A percentile compares a stretch with the other conserved stretches of the same genome.
These are phyloP conservation scores for Plectosphaerella plurivora DNA, from an alignment of 2,329 filamentous ascomycete genomes.

Conservation along the genomic window DNA sequence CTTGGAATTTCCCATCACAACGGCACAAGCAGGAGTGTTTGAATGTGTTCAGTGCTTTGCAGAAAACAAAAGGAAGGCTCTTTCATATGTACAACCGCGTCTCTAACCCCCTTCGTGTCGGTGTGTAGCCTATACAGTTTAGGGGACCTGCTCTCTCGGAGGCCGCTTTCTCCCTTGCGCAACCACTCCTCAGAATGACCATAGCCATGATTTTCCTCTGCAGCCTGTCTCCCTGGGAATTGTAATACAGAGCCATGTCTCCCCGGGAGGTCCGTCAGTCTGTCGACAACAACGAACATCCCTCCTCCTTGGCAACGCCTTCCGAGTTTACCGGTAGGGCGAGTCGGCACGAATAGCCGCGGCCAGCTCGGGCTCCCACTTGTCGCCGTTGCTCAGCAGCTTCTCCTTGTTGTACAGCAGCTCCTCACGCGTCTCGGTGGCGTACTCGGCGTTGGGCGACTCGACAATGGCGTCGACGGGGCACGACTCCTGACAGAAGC, in stretches of 20 bases:
- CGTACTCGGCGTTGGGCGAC: constrained; percentile 59
- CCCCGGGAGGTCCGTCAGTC: too few species aligned
- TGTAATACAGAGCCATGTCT: too few species aligned
- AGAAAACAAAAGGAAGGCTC: neutral
- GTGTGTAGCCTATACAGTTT: neutral
- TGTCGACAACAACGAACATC: neutral
- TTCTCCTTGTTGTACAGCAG: constrained; percentile 98
- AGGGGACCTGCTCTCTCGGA: neutral
- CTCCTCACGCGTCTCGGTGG: constrained; percentile 76
- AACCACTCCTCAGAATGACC: too few species aligned
- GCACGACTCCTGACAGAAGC: constrained; percentile 98
- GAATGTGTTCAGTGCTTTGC: too few species aligned
- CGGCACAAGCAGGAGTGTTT: neutral
- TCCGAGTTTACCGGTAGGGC: constrained; percentile 67
- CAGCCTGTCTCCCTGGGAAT: too few species aligned
- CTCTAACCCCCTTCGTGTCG: neutral
- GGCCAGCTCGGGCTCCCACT: constrained; percentile 97
- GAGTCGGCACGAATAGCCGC: constrained; percentile 89
- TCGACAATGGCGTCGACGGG: constrained; percentile 87
- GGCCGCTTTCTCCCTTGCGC: too few species aligned
- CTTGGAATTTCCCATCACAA: neutral
- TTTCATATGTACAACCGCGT: neutral
- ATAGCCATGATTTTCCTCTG: too few species aligned
- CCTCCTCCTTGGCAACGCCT: neutral
- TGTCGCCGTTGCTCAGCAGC: constrained; percentile 82